Conservation (phyloP, 495 filamentous ascomycete species). For the Talaromyces ruber region DNA sequence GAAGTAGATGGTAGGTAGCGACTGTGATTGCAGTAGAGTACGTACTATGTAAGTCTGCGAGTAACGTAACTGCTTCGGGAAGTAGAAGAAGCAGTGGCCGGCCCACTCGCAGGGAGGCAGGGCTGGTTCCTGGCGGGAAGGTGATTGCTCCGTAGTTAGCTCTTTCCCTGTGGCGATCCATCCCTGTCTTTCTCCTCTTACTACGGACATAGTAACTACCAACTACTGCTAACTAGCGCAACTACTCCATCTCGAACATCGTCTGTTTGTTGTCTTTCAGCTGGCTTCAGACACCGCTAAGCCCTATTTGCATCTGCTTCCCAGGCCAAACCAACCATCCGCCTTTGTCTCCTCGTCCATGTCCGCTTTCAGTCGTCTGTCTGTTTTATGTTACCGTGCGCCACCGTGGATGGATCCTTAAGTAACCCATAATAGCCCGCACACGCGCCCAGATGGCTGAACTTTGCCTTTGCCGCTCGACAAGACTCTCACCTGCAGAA, state of each 20-base stretch:
- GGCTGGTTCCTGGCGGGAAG: constrained; percentile 3
- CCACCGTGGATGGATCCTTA: background rate
- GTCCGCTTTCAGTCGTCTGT: background rate
- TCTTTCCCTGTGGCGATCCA: background rate
- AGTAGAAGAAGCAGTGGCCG: too few relatives aligned
- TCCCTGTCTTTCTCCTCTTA: background rate
- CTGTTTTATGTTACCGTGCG: background rate
- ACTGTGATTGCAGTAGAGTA: too few relatives aligned
- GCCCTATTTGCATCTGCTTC: background rate
- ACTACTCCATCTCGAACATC: background rate
- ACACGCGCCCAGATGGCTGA: background rate
- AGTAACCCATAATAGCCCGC: background rate
- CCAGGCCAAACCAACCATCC: background rate
- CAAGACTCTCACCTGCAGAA: background rate
- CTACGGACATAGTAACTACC: too few relatives aligned
- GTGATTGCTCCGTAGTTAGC: background rate
- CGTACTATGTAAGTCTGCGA: too few relatives aligned
- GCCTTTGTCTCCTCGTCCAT: background rate
- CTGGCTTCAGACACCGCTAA: constrained; percentile 3
- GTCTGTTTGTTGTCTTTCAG: background rate
- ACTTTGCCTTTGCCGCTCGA: background rate
- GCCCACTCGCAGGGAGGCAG: background rate
- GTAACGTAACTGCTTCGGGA: too few relatives aligned
- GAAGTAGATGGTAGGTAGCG: too few relatives aligned
- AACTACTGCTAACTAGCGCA: too few relatives aligned